phyloP scores from a whole-genome alignment of 805 yeast genomes.

The Candida adriatica region DNA sequence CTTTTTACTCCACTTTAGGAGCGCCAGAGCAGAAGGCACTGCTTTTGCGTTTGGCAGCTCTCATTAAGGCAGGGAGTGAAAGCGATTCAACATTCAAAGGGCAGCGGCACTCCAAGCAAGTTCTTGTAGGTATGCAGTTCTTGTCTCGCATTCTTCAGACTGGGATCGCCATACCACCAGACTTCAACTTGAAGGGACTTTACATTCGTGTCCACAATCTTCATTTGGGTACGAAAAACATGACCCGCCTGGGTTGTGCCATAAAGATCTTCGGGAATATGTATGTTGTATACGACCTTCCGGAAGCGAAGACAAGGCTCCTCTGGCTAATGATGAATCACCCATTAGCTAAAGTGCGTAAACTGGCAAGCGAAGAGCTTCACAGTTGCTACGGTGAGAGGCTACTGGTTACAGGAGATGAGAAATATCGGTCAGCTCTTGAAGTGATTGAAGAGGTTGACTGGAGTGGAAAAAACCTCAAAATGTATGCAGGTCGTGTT shows the following conservation, averaged over 20 bases:
- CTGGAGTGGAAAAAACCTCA: slow-evolving; percentile 12
- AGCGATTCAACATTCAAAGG: too few relatives aligned
- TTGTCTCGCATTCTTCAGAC: slow-evolving; percentile 17
- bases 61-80: slow-evolving; percentile 26
- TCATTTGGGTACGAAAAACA: slow-evolving; percentile 42
- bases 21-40: slow-evolving; percentile 13
- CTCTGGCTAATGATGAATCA: slow-evolving; percentile 28
- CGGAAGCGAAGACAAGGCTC: slow-evolving; percentile 17
- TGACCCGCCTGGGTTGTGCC: slow-evolving; percentile 31
- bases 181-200: slow-evolving; percentile 27
- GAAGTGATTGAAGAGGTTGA: slow-evolving; percentile 10
- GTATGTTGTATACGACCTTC: slow-evolving; percentile 12
- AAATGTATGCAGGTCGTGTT: slow-evolving; percentile 1
- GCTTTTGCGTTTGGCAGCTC: slow-evolving; percentile 20
- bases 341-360: slow-evolving; percentile 27
- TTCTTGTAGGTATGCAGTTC: slow-evolving; percentile 21
- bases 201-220: slow-evolving; percentile 47
- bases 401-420: slow-evolving; percentile 25
- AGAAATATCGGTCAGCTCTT: slow-evolving; percentile 23
- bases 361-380: slow-evolving; percentile 35
- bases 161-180: slow-evolving; percentile 15
- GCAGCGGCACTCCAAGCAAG: slow-evolving; percentile 13
- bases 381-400: slow-evolving; percentile 30
- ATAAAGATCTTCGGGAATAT: slow-evolving; percentile 39
- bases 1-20: slow-evolving; percentile 17